phyloP scores from a whole-genome alignment of 1,139 yeast species.

The Candida mesenterica region DNA sequence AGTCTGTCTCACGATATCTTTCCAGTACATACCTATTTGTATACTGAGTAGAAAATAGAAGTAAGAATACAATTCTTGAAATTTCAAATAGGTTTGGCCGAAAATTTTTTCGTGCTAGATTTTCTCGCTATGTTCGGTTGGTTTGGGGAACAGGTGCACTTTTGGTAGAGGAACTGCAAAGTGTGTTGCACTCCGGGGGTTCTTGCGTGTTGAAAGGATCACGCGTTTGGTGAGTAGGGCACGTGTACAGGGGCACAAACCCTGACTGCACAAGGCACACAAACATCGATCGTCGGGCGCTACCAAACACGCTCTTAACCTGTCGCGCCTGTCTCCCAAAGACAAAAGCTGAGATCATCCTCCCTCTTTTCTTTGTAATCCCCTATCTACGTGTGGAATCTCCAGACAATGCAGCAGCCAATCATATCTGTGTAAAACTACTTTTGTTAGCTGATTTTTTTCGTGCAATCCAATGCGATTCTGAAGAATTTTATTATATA shows the following conservation, averaged over 20 bases:
- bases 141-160: too few species aligned
- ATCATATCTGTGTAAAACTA: slow-evolving; percentile 12
- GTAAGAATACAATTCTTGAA: slow-evolving; percentile 5
- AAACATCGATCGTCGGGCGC: slow-evolving; percentile 3
- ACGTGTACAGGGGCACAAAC: slow-evolving; percentile 3
- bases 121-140: too few species aligned
- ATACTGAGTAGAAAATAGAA: slow-evolving; percentile 5
- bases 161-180: too few species aligned
- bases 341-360: too few species aligned
- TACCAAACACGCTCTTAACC: too few species aligned
- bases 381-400: too few species aligned
- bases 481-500: slow-evolving; percentile 8
- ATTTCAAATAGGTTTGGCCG: slow-evolving; percentile 4
- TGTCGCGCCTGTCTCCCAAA: too few species aligned
- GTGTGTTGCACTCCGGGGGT: too few species aligned
- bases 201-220: too few species aligned
- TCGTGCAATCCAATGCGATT: slow-evolving; percentile 1
- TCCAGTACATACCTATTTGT: slow-evolving; percentile 9
- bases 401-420: slow-evolving; percentile 12
- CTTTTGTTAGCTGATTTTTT: slow-evolving; percentile 17
- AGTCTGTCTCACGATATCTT: neutral
- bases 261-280: too few species aligned
- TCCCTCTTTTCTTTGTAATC: too few species aligned
- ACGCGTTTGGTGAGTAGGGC: too few species aligned
- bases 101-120: slow-evolving; percentile 8